Evolutionary conservation across 1,284 basidiomycete genomes (phyloP).

Genomic region (Sanguinoderma infundibulare): DNA sequence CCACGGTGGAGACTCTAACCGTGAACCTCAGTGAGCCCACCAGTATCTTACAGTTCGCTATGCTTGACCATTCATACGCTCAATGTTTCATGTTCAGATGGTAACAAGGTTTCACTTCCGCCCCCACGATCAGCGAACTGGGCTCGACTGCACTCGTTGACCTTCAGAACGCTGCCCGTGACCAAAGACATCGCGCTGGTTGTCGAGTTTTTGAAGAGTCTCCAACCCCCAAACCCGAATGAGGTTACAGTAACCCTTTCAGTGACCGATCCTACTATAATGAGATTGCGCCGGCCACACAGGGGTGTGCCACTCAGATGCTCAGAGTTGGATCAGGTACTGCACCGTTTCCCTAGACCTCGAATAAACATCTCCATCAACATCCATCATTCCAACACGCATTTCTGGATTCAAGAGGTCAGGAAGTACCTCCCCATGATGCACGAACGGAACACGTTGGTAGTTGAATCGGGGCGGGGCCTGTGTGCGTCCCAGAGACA

Average conservation of each 20-base stretch:
- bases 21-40: too few species aligned
- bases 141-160: not conserved
- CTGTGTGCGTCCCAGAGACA: too few species aligned
- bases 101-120: too few species aligned
- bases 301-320: too few species aligned
- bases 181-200: not conserved
- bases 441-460: not conserved
- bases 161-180: not conserved
- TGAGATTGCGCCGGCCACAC: too few species aligned
- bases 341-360: not conserved
- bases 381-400: not conserved
- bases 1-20: too few species aligned
- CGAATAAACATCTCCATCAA: not conserved
- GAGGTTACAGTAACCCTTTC: not conserved
- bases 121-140: too few species aligned
- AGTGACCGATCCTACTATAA: not conserved
- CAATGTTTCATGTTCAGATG: too few species aligned
- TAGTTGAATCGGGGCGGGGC: too few species aligned
- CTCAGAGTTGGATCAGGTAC: not conserved
- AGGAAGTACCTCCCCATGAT: not conserved
- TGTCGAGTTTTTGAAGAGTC: not conserved
- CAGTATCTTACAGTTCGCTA: too few species aligned
- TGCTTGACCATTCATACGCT: too few species aligned
- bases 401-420: not conserved
- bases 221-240: not conserved